Base-by-base conservation (phyloP, 2,329 filamentous ascomycete genomes). In the Stagonosporopsis vannaccii region DNA sequence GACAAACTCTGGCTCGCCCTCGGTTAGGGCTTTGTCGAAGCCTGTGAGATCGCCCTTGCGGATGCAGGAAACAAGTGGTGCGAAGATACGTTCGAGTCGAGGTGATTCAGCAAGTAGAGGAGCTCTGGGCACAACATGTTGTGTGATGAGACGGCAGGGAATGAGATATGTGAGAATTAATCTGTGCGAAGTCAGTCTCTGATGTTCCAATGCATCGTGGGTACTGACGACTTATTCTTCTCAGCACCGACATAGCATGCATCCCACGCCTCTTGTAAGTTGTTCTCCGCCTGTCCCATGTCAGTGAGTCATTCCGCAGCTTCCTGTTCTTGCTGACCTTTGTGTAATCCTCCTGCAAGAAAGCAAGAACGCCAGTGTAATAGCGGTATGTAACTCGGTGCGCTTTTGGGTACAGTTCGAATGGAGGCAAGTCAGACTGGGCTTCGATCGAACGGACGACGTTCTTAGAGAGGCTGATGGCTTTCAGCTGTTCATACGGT, bases 361-460 rank as follows among this genome's bases (percentile, higher is more conserved):
- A 99, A 55, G 88, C 85, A n/a, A 99, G 85, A 5, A 99, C 91
- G 11, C 95, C 95, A 63, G 93, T 87, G 73, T 97, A 98, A 78
- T 97, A 99, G 72, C 92, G 94, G 80, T 97, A 99, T 0, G 94
- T 97, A 36, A 97, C 93, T 61, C 92, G 87, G 70, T 99, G 95
- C 3, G 93, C 89, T 71, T 89, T 91, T 1, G 95, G 94, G 68
- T 97, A 99, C 13, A 85, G 81, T 15, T 89, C 84, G 26, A 97
- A 81, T 0, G 85, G 80, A 0, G 95, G 95, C 80, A 99, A 89
- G 68, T 99, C 94, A 40, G 86, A 84, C 58, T 82, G 81, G 12
- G 92, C 93, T 42, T 88, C 84, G 43, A 99, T 82, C 0, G 92
- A 92, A 64, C 89, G 91, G 42, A 99, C 82, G 45, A 98, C 89